Evolutionary conservation across 2,329 filamentous ascomycete genomes (phyloP), one percentile per base, ranked within the genome.

Genomic region (Dactylellina cionopaga): DNA sequence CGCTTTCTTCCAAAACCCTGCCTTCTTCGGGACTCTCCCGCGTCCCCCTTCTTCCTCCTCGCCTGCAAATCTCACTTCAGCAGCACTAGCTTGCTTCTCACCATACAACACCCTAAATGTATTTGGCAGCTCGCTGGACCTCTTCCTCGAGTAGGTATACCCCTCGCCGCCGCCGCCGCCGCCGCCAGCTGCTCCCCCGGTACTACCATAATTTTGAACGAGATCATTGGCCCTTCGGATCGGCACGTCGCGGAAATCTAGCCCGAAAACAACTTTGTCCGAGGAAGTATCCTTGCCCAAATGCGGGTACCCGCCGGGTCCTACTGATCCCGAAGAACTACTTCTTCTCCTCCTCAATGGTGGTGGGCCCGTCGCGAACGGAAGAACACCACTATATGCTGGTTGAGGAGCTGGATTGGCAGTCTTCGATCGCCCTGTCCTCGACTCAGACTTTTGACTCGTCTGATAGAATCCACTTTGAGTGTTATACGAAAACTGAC

Each of bases 1-100:
- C 5, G 66, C 66, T 37, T 64, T 71, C 37, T 52, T 71, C 66
- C 66, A 71, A 39, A 71, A 64, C n/a, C n/a, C n/a, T n/a, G n/a
- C n/a, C n/a, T n/a, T n/a, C n/a, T n/a, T n/a, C n/a, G n/a, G n/a
- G n/a, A 27, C 66, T 64, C 11, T 71, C 58, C 39, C 51, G 51
- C 44, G 55, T 71, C 37, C 22, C 13, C n/a, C 37, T 7, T 43
- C 41, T 6, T 33, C 58, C 2, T n/a, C 35, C 5, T n/a, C 51
- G 10, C 3, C 24, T 15, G 22, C 25, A 24, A 51, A 35, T 22
- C 44, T 29, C 29, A 11, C 29, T 13, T 43, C 39, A 9, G 37
- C 37, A 22, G 25, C 35, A 35, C 13, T 13, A 29, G 15, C 39
- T 19, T 15, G 37, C 35, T 44, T 59, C 5, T 60, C 54, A n/a